Evolutionary conservation across 345 rosid genomes (phyloP).

Genomic region (Eucalyptus pauciflora): DNA sequence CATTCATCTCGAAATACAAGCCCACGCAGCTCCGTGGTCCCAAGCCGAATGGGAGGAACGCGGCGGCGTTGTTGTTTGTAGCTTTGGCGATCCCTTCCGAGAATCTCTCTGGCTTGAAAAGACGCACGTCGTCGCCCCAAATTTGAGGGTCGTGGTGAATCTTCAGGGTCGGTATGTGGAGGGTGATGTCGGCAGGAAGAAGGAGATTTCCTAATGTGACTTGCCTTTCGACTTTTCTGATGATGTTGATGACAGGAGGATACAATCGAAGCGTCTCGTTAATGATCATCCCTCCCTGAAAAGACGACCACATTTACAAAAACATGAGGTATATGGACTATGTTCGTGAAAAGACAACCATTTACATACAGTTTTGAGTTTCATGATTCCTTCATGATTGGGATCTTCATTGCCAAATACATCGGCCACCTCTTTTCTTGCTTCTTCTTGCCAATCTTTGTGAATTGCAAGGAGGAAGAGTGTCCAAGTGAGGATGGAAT

Average conservation of each 20-base stretch:
- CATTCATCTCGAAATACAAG: slow-evolving; percentile 8
- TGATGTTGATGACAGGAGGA: slow-evolving; percentile 1
- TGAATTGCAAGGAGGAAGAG: slow-evolving; percentile 18
- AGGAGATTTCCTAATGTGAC: slow-evolving; percentile 11
- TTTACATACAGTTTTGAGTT: background rate
- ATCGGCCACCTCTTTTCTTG: slow-evolving; percentile 12
- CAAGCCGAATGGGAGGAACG: slow-evolving; percentile 22
- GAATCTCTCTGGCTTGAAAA: slow-evolving; percentile 14
- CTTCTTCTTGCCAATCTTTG: slow-evolving; percentile 26
- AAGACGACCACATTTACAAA: background rate
- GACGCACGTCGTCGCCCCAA: slow-evolving; percentile 25
- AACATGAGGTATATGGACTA: background rate
- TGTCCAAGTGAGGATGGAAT: slow-evolving; percentile 19
- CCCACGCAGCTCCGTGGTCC: slow-evolving; percentile 34
- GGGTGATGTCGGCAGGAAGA: slow-evolving; percentile 5
- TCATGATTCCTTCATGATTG: background rate
- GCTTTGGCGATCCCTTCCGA: slow-evolving; percentile 30
- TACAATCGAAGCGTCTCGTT: slow-evolving; percentile 24
- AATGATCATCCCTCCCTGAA: slow-evolving; percentile 12
- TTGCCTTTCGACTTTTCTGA: slow-evolving; percentile 4
- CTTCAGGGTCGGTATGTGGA: background rate
- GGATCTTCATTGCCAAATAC: slow-evolving; percentile 10
- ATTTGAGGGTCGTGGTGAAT: slow-evolving; percentile 17
- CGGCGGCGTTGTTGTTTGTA: slow-evolving; percentile 12
- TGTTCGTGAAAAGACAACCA: background rate